Evolutionary conservation across 2,329 filamentous ascomycete genomes (phyloP), one percentile per base, ranked within the genome.

Genomic region (Aspergillus vadensis): DNA sequence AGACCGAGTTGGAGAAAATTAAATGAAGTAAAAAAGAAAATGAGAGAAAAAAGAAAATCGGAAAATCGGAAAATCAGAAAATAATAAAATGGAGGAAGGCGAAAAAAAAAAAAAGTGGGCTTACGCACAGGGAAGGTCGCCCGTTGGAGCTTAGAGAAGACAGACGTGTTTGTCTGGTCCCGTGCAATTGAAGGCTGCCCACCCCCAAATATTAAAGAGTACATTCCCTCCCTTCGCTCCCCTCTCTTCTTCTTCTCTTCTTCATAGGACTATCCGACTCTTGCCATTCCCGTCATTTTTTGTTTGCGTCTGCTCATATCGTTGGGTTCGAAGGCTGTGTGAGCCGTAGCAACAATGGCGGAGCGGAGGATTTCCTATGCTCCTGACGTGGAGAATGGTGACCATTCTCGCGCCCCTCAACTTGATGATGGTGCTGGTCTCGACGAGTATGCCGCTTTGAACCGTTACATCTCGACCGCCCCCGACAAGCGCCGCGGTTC

Each of bases 381-480:
- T 74, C 72, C 74, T 65, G 75, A 77, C 65, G 75, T 77, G 60
- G 75, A 77, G 67, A 77, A 77, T 67, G 75, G 75, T 66, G 74
- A 77, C 59, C 71, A 71, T 67, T 70, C 71, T 67, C 72, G 71
- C 63, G 64, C 64, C 32, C 61, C 66, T 63, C 73, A 73, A 21
- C 63, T 70, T 54, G 70, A 70, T 61, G 70, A 73, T 48, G 64
- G 65, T 44, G 63, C 48, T 41, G 63, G 58, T 57, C 70, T 76
- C 77, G 86, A 88, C 74, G 86, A 89, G 76, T 89, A 88, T 77
- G 82, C 83, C 67, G 85, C 86, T 56, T 80, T 89, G 57, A 86
- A 88, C 73, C 84, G 86, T 71, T 89, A 87, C 79, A 88, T 89
- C 74, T 86, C 85, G 66, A 86, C 84, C 72, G 88, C 88, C 77